These are phyloP conservation scores for Claviceps sp. DNA, from an alignment of 2,329 filamentous ascomycete species.

Conservation along the genomic window DNA sequence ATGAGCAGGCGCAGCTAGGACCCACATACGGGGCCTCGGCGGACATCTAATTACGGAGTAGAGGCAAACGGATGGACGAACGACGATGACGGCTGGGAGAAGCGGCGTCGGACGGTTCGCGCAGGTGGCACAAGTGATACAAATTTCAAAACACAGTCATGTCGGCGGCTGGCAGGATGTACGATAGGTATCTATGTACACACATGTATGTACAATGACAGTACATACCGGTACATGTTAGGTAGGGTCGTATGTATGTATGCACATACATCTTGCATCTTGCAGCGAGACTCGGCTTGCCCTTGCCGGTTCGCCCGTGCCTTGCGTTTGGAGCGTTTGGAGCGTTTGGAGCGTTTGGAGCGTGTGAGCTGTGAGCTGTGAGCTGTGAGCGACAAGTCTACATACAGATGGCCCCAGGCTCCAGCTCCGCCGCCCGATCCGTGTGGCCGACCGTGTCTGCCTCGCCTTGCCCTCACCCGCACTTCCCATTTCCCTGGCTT, in stretches of 20 bases:
- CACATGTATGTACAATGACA: no score
- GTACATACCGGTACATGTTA: neutral
- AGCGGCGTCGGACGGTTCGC: neutral
- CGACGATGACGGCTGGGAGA: neutral
- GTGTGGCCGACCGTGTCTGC: slow-evolving; percentile 5
- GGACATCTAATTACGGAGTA: neutral
- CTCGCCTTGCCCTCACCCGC: slow-evolving; percentile 3
- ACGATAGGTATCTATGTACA: no score
- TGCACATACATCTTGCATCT: neutral
- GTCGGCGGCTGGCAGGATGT: no score
- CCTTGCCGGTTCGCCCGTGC: slow-evolving; percentile 6
- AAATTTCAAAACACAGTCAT: neutral
- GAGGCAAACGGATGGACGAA: neutral
- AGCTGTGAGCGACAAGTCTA: neutral
- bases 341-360: no score
- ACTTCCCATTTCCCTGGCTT: neutral
- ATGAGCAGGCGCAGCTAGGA: neutral
- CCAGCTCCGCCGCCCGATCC: slow-evolving; percentile 4
- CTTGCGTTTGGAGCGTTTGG: slow-evolving; percentile 1
- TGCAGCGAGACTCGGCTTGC: slow-evolving; percentile 2
- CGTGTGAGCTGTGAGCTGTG: neutral
- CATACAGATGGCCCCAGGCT: neutral
- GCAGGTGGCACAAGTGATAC: neutral
- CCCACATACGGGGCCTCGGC: neutral
- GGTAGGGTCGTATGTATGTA: neutral